These are phyloP conservation scores for Quercus agrifolia DNA, from an alignment of 306 rosid species.

Conservation along the genomic window DNA sequence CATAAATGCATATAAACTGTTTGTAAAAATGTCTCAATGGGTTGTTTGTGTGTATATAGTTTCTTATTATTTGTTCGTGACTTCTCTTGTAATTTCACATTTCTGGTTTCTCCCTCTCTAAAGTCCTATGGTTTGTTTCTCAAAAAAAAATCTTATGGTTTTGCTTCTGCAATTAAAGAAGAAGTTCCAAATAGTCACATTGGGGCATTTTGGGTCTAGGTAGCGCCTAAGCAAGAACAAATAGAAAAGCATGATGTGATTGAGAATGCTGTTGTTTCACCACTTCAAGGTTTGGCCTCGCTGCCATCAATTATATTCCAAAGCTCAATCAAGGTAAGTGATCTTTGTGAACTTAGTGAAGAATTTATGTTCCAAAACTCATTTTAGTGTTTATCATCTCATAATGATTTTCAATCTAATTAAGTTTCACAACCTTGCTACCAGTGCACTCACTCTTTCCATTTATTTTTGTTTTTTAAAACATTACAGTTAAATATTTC, in stretches of 20 bases:
- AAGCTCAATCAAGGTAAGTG: constrained; percentile 49
- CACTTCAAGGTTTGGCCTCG: constrained; percentile 50
- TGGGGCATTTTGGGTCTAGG: no score
- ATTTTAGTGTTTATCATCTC: neutral
- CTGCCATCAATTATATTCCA: constrained; percentile 41
- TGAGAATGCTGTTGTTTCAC: constrained; percentile 43
- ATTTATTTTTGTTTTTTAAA: neutral
- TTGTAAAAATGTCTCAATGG: no score
- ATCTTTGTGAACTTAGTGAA: neutral
- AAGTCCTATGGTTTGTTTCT: no score
- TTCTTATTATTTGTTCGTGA: no score
- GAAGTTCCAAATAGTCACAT: no score
- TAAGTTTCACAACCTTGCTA: neutral
- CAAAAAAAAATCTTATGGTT: no score
- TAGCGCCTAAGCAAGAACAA: no score
- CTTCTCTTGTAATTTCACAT: no score
- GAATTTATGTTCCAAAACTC: neutral
- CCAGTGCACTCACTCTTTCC: neutral
- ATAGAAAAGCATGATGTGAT: constrained; percentile 41
- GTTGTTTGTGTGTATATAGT: no score
- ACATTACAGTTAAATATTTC: neutral
- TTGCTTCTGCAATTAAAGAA: no score
- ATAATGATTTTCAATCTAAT: neutral
- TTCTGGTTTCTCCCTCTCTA: no score
- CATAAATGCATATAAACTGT: no score